phyloP scores from a whole-genome alignment of 768 basidiomycete species.

The Mycena venus region DNA sequence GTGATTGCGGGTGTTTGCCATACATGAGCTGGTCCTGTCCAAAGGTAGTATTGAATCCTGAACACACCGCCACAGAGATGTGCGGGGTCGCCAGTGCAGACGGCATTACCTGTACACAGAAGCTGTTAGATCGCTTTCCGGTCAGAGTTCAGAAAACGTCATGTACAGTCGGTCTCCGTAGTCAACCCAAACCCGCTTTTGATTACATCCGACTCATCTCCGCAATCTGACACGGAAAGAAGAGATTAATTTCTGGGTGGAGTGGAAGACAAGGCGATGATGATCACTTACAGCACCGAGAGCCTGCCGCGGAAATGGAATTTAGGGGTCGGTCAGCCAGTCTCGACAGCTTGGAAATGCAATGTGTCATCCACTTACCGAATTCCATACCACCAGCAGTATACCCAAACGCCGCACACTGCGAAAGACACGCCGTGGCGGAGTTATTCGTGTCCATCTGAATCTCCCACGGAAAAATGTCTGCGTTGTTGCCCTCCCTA shows the following conservation, averaged over 20 bases:
- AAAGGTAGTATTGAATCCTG: conserved; percentile 67
- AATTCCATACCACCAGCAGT: conserved; percentile 74
- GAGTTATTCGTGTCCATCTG: conserved; percentile 74
- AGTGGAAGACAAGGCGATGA: not conserved
- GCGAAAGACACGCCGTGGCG: conserved; percentile 72
- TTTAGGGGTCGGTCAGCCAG: not conserved
- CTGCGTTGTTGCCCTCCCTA: conserved; percentile 62
- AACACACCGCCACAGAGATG: conserved; percentile 76
- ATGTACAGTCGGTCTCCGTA: conserved; percentile 56
- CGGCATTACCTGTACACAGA: no score
- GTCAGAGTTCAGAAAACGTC: no score
- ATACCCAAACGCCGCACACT: conserved; percentile 80
- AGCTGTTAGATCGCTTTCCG: no score
- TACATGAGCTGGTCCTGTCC: conserved; percentile 64
- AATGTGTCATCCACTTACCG: conserved; percentile 42
- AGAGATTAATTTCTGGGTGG: not conserved
- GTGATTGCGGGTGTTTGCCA: conserved; percentile 78
- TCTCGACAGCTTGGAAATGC: not conserved
- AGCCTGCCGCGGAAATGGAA: conserved; percentile 48
- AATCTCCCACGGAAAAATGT: conserved; percentile 73
- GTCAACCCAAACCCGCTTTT: conserved; percentile 32
- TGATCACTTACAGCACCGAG: conserved; percentile 71
- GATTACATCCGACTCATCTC: conserved; percentile 71
- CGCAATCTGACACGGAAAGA: conserved; percentile 70
- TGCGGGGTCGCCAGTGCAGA: conserved; percentile 79